phyloP scores from a whole-genome alignment of 2,329 filamentous ascomycete species.

The Scedosporium minutisporum region DNA sequence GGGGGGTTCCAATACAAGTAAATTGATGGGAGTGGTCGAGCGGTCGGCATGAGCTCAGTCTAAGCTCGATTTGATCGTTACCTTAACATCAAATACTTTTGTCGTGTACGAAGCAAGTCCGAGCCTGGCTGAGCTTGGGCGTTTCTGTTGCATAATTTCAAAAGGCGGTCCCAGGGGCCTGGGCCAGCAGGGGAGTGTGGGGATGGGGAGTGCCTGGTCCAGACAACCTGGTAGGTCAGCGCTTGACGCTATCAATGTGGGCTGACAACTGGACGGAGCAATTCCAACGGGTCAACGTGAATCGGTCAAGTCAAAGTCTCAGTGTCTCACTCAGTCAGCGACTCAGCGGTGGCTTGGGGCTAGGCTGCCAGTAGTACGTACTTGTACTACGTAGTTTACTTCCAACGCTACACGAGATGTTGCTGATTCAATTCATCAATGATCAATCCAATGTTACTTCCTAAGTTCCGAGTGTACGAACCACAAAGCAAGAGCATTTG shows the following conservation, averaged over 20 bases:
- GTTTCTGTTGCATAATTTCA: not conserved
- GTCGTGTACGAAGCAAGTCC: not conserved
- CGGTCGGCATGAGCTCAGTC: not conserved
- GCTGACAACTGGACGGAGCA: not conserved
- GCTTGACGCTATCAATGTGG: not conserved
- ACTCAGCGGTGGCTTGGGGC: too few relatives aligned
- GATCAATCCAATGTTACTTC: too few relatives aligned
- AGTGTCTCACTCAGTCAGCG: too few relatives aligned
- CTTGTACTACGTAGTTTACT: too few relatives aligned
- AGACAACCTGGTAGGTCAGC: not conserved
- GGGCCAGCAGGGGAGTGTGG: not conserved
- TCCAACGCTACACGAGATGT: too few relatives aligned
- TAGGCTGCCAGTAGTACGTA: too few relatives aligned
- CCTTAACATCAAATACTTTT: not conserved
- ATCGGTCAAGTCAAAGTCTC: too few relatives aligned
- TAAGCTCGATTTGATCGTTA: not conserved
- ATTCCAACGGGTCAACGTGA: too few relatives aligned
- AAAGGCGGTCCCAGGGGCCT: not conserved
- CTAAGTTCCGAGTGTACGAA: too few relatives aligned
- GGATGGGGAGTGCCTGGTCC: not conserved
- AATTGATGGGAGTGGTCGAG: not conserved
- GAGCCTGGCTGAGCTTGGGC: not conserved
- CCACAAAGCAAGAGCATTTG: too few relatives aligned
- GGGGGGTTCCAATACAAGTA: not conserved
- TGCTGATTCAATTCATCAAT: too few relatives aligned